Evolutionary conservation across 2,329 filamentous ascomycete genomes (phyloP).

Genomic region (Neopestalotiopsis clavispora): DNA sequence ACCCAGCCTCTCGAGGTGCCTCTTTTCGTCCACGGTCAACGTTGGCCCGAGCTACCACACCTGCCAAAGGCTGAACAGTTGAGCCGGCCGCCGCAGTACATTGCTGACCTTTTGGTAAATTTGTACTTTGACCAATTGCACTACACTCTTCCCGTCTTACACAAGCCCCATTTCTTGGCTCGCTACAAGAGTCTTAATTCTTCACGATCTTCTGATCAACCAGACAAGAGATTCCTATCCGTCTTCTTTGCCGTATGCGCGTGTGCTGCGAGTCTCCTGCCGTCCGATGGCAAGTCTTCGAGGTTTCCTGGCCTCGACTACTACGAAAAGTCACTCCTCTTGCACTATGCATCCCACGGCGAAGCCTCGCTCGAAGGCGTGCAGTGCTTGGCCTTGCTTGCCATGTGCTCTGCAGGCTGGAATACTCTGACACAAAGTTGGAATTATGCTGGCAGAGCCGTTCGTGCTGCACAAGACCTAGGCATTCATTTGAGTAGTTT

Average conservation of each 20-base stretch:
- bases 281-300: conserved; percentile 5
- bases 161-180: conserved; percentile 7
- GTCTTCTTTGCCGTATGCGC: conserved; percentile 13
- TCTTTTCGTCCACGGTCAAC: conserved; percentile 8
- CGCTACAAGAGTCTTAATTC: conserved; percentile 9
- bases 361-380: conserved; percentile 7
- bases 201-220: neutral
- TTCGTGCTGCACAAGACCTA: conserved; percentile 11
- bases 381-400: conserved; percentile 10
- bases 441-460: conserved; percentile 10
- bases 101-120: conserved; percentile 11
- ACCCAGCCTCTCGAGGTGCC: neutral
- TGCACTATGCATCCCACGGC: conserved; percentile 1
- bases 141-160: conserved; percentile 5
- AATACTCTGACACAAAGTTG: conserved; percentile 15
- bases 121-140: conserved; percentile 13
- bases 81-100: conserved; percentile 12
- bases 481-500: conserved; percentile 14
- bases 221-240: conserved; percentile 2
- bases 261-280: conserved; percentile 4
- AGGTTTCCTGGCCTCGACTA: conserved; percentile 8
- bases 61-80: conserved; percentile 10
- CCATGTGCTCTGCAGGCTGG: conserved; percentile 12
- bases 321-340: conserved; percentile 10
- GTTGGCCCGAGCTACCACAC: conserved; percentile 13